Base-by-base conservation (phyloP, 2,329 filamentous ascomycete genomes). In the Aureobasidium sp. region DNA sequence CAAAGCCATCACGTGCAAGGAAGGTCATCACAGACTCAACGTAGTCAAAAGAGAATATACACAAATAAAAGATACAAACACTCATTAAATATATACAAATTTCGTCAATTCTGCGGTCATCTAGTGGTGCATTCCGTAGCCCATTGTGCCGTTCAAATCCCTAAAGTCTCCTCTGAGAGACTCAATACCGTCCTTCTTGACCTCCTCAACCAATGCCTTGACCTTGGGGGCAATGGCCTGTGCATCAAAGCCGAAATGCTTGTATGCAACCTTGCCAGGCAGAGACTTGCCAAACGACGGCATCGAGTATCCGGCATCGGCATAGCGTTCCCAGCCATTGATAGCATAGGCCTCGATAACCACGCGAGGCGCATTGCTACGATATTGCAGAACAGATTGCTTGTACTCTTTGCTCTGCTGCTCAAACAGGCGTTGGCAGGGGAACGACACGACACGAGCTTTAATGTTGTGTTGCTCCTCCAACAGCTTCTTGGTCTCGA, bases 301-400 rank as follows among this genome's bases (percentile, higher is more conserved):
- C 77, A 85, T 80, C 52, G 76, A 80, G 63, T 77, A 77, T 1
- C 79, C 81, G 0, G 82, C 83, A 69, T 84, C 79, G 0, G 82
- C 83, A 67, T 85, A 86, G 22, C 83, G 71, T 72, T 85, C 84
- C 83, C 83, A 86, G 0, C 82, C 82, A 63, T 81, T 81, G 1
- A 78, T 75, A 1, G 80, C 77, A 68, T 84, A 86, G 0, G 83
- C 81, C 71, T 87, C 85, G 47, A 87, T 82, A 5, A 85, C 81
- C 17, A 87, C 80, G 3, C 68, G 58, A 8, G 68, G 69, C 15
- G 65, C 68, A 17, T 66, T 65, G 20, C 34, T 52, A 8, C 45
- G 31, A 27, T 58, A 52, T 11, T 27, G n/a, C 3, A 63, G 45
- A 1, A 63, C 53, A 2, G 41, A 31, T 11, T 61, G 51, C 68